Evolutionary conservation across 257 asterid genomes (phyloP).

Genomic region (Verbena officinalis): DNA sequence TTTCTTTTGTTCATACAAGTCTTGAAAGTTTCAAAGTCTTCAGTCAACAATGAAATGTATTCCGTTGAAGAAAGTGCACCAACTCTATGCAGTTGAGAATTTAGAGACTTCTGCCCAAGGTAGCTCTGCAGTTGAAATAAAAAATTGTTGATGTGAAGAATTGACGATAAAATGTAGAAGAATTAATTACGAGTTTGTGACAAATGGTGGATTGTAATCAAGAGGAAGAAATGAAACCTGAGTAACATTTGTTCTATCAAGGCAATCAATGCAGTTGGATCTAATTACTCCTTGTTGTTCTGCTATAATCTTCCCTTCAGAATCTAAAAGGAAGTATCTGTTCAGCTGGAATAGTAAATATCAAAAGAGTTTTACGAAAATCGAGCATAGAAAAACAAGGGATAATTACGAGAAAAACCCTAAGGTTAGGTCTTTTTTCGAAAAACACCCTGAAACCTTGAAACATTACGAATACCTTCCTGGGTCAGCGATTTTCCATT

Average conservation of each 20-base stretch:
- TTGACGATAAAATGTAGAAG: slow-evolving; percentile 4
- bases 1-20: slow-evolving; percentile 53
- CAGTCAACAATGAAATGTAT: slow-evolving; percentile 66
- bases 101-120: slow-evolving; percentile 77
- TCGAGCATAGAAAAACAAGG: slow-evolving; percentile 43
- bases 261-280: slow-evolving; percentile 95
- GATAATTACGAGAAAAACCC: no score
- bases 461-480: no score
- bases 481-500: no score
- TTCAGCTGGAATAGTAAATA: slow-evolving; percentile 83
- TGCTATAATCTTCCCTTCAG: slow-evolving; percentile 66
- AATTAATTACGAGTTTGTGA: background rate
- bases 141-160: slow-evolving; percentile 22
- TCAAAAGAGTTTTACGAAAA: slow-evolving; percentile 53
- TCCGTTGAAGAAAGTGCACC: slow-evolving; percentile 72
- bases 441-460: no score
- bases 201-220: slow-evolving; percentile 20
- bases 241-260: slow-evolving; percentile 96
- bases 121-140: slow-evolving; percentile 71
- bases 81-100: slow-evolving; percentile 76
- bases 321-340: slow-evolving; percentile 91
- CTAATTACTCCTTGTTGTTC: slow-evolving; percentile 88
- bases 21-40: slow-evolving; percentile 74
- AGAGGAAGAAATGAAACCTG: slow-evolving; percentile 58
- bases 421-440: no score